Conservation (phyloP, 192 early-diverging fungal genomes). For the Bifiguratus adelaidae region DNA sequence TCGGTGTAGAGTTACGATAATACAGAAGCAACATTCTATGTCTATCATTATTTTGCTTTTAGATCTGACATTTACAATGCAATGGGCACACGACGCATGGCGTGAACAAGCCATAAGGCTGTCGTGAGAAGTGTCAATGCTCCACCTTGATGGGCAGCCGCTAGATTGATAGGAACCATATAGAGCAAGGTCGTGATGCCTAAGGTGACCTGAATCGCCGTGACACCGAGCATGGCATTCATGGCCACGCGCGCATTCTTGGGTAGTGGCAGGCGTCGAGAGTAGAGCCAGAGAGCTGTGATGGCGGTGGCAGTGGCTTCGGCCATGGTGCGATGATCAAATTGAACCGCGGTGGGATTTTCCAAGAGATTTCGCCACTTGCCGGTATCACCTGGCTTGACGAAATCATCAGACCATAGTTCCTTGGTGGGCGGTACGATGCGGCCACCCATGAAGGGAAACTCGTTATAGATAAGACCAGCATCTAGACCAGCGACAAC, state of each 20-base stretch:
- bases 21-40: no score
- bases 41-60: no score
- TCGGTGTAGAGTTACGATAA: constrained; percentile 75
- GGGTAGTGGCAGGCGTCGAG: constrained; percentile 64
- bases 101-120: constrained; percentile 68
- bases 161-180: constrained; percentile 86
- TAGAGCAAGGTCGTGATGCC: constrained; percentile 92
- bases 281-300: constrained; percentile 63
- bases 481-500: constrained; percentile 97
- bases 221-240: constrained; percentile 66
- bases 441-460: constrained; percentile 85
- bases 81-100: constrained; percentile 42
- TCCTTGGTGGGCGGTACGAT: constrained; percentile 67
- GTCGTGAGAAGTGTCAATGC: constrained; percentile 77
- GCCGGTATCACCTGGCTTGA: constrained; percentile 33
- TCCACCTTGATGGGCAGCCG: constrained; percentile 91
- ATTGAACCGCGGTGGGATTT: constrained; percentile 91
- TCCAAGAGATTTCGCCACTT: constrained; percentile 85
- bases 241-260: constrained; percentile 50
- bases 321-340: constrained; percentile 89
- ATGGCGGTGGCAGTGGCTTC: constrained; percentile 68
- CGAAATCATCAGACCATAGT: constrained; percentile 37
- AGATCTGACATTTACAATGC: no score
- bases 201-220: constrained; percentile 66
- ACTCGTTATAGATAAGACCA: constrained; percentile 95